These are phyloP conservation scores for Apostasia ramifera DNA, from an alignment of 106 monocot species.

Conservation along the genomic window DNA sequence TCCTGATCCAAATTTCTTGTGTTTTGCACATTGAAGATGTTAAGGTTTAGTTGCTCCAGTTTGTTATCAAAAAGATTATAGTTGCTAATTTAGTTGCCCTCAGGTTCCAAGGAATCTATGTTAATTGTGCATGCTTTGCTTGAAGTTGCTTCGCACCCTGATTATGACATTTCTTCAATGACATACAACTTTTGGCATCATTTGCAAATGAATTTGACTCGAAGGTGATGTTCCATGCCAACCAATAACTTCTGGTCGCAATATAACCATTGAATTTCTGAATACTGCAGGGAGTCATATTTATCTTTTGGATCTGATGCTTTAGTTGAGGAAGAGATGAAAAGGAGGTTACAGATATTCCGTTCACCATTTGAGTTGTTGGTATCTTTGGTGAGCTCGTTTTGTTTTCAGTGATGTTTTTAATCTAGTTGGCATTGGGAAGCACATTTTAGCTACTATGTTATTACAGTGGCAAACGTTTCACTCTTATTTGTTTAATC, in stretches of 20 bases:
- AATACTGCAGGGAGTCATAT: conserved; percentile 51
- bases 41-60: background rate
- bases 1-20: background rate
- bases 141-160: conserved; percentile 90
- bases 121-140: conserved; percentile 80
- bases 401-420: background rate
- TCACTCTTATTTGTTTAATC: too few relatives aligned
- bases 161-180: conserved; percentile 97
- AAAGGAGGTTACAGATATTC: conserved; percentile 50
- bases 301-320: conserved; percentile 50
- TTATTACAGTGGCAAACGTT: too few relatives aligned
- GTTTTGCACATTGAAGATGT: conserved; percentile 6
- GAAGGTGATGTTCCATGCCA: conserved; percentile 32
- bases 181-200: conserved; percentile 97
- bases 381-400: conserved; percentile 66
- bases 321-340: conserved; percentile 54
- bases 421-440: background rate
- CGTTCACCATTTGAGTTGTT: conserved; percentile 64
- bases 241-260: background rate
- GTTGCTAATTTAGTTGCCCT: conserved; percentile 5
- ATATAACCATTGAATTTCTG: background rate
- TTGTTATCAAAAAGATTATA: background rate
- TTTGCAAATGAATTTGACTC: conserved; percentile 61
- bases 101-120: conserved; percentile 94
- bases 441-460: too few relatives aligned